Conservation (phyloP, 768 basidiomycete species). For the Mycena galopus region DNA sequence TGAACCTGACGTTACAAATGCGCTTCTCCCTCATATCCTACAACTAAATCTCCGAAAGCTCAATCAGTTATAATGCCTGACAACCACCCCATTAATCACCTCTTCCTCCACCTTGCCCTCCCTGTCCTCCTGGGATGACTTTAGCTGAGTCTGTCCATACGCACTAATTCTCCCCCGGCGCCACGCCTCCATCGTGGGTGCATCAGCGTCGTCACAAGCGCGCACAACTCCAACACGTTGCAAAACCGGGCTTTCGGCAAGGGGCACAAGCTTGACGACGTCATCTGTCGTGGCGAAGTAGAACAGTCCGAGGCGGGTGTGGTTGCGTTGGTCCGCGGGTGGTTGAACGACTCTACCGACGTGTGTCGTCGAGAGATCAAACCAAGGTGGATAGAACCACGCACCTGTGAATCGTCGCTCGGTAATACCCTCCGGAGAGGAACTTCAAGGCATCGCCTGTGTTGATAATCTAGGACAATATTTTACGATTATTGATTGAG, state of each 20-base stretch:
- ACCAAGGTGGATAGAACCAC: background rate
- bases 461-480: slow-evolving; percentile 63
- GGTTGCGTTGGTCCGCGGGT: slow-evolving; percentile 63
- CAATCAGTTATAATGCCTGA: slow-evolving; percentile 70
- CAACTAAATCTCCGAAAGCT: too few species aligned
- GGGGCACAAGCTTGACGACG: slow-evolving; percentile 58
- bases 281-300: slow-evolving; percentile 71
- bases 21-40: too few species aligned
- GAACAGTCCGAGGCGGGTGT: slow-evolving; percentile 68
- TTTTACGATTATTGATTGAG: background rate
- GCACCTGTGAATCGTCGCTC: slow-evolving; percentile 65
- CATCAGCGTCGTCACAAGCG: slow-evolving; percentile 52
- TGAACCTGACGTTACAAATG: too few species aligned
- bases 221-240: slow-evolving; percentile 56
- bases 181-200: slow-evolving; percentile 68
- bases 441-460: slow-evolving; percentile 72
- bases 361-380: background rate
- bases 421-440: slow-evolving; percentile 72
- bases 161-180: slow-evolving; percentile 63
- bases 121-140: slow-evolving; percentile 46
- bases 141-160: slow-evolving; percentile 64
- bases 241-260: slow-evolving; percentile 62
- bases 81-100: slow-evolving; percentile 64
- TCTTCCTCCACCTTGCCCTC: slow-evolving; percentile 67
- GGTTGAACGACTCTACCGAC: slow-evolving; percentile 68